phyloP scores from a whole-genome alignment of 768 basidiomycete species.

The Obba rivulosa region DNA sequence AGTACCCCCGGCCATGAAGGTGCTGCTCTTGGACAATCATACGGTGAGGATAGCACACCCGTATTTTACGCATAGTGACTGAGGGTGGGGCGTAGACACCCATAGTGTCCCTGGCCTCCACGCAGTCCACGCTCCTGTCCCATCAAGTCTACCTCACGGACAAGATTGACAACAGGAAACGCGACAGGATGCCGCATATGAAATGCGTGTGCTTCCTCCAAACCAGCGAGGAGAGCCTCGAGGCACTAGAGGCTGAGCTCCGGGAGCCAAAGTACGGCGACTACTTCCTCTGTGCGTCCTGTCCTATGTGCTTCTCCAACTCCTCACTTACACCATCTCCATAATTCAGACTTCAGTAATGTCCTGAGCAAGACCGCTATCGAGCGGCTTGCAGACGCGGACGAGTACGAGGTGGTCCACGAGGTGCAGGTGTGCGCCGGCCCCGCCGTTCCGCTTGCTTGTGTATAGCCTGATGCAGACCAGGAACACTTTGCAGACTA shows the following conservation, averaged over 20 bases:
- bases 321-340: conserved; percentile 1
- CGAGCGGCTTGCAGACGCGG: conserved; percentile 88
- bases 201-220: conserved; percentile 95
- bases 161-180: conserved; percentile 89
- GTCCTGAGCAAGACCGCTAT: conserved; percentile 85
- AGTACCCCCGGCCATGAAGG: conserved; percentile 87
- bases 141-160: conserved; percentile 99
- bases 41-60: conserved; percentile 53
- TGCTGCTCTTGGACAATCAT: conserved; percentile 88
- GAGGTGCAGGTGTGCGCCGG: conserved; percentile 80
- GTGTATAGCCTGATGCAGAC: conserved; percentile 10
- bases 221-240: conserved; percentile 74
- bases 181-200: conserved; percentile 93
- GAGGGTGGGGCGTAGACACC: conserved; percentile 62
- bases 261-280: conserved; percentile 92
- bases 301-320: conserved; percentile 34
- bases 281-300: conserved; percentile 98
- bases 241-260: conserved; percentile 78
- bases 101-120: conserved; percentile 90
- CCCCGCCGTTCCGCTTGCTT: neutral
- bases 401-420: conserved; percentile 93
- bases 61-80: conserved; percentile 2
- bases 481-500: conserved; percentile 99
- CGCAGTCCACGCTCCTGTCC: conserved; percentile 87
- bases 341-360: conserved; percentile 84